Conservation (phyloP, 305 asterid species). For the Fraxinus nigra region DNA sequence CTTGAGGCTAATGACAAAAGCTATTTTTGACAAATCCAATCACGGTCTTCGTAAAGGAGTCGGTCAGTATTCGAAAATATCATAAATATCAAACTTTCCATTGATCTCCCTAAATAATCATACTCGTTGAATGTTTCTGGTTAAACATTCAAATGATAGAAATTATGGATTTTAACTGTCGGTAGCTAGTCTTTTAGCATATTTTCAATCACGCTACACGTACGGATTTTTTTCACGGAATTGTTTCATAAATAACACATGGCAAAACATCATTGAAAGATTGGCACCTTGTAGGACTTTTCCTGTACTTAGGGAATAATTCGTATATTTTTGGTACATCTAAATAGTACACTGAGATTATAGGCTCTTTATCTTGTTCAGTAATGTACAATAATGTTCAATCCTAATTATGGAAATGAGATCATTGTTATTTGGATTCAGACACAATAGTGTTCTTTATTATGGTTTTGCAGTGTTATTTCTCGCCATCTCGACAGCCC, state of each 20-base stretch:
- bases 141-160: neutral
- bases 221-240: too few species aligned
- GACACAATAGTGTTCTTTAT: neutral
- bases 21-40: constrained; percentile 57
- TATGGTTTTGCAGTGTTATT: constrained; percentile 57
- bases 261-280: neutral
- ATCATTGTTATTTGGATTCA: neutral
- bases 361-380: neutral
- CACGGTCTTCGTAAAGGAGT: constrained; percentile 86
- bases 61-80: constrained; percentile 40
- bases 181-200: neutral
- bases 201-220: neutral
- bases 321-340: neutral
- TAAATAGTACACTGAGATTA: neutral
- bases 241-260: neutral
- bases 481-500: constrained; percentile 59
- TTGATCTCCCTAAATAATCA: neutral
- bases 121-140: neutral
- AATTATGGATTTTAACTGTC: neutral
- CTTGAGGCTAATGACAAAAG: constrained; percentile 75
- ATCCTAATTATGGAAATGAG: neutral
- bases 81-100: neutral
- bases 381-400: neutral
- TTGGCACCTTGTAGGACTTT: neutral
- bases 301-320: neutral